Percentiles rank a stretch among this genome's conserved stretches.
Conservation (phyloP, 768 basidiomycete genomes). For the Astraeus odoratus region DNA sequence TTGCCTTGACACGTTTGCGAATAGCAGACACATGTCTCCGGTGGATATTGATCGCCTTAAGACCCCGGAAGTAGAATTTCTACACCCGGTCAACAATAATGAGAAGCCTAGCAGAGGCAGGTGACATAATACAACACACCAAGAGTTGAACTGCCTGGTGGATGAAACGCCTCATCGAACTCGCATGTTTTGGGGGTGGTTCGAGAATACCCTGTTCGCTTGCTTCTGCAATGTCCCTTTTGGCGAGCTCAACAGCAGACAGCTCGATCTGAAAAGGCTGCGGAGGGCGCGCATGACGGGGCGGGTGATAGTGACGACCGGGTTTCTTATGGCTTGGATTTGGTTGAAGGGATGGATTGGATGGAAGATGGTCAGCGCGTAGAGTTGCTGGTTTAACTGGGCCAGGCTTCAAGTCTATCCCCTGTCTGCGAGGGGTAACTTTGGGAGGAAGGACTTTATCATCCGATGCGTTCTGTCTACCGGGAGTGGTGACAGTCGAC, state of each 20-base stretch:
- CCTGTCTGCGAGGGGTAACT: constrained; percentile 26
- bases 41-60: constrained; percentile 65
- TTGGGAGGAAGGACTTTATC: constrained; percentile 21
- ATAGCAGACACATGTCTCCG: constrained; percentile 50
- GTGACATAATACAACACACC: constrained; percentile 22
- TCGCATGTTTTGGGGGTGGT: constrained; percentile 59
- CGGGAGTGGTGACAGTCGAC: constrained; percentile 23
- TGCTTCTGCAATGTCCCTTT: constrained; percentile 60
- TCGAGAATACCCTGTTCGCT: constrained; percentile 59
- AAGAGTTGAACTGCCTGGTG: constrained; percentile 44
- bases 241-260: constrained; percentile 42
- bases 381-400: constrained; percentile 43
- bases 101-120: not conserved
- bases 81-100: constrained; percentile 19
- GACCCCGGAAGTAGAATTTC: constrained; percentile 83
- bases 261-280: constrained; percentile 13
- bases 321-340: constrained; percentile 14
- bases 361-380: constrained; percentile 12
- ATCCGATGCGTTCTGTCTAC: constrained; percentile 10
- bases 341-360: constrained; percentile 17
- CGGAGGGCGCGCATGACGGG: constrained; percentile 17
- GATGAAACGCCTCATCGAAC: constrained; percentile 42
- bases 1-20: constrained; percentile 45
- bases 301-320: constrained; percentile 16
- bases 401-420: constrained; percentile 57